Conservation (phyloP, 371 early-diverging fungal species). For the Conidiobolus incongruus region DNA sequence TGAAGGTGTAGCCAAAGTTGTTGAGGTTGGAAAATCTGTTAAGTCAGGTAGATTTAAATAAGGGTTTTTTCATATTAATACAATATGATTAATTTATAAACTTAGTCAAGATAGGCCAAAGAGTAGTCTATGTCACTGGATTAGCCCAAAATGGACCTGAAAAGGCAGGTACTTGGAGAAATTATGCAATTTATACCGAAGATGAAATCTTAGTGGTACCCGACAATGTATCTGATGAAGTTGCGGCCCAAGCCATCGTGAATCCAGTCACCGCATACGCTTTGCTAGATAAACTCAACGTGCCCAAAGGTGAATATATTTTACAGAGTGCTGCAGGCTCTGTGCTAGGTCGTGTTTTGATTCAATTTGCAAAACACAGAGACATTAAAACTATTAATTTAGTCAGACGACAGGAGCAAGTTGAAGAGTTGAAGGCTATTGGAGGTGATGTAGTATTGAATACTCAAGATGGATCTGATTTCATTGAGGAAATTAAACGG, state of each 20-base stretch:
- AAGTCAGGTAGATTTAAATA: neutral
- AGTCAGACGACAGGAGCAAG: neutral
- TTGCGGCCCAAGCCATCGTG: neutral
- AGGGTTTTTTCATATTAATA: neutral
- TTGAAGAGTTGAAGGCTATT: neutral
- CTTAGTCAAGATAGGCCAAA: constrained; percentile 1
- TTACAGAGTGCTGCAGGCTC: neutral
- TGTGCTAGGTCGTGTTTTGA: neutral
- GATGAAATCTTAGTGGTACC: neutral
- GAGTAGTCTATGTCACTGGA: neutral
- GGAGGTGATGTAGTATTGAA: neutral
- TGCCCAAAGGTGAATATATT: neutral
- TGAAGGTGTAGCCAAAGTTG: constrained; percentile 1
- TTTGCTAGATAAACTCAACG: neutral
- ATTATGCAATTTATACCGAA: neutral
- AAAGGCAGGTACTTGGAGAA: neutral
- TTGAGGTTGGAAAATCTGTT: neutral
- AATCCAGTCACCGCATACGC: constrained; percentile 1
- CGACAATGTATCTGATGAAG: constrained; percentile 1
- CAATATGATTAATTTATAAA: neutral
- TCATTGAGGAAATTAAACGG: neutral
- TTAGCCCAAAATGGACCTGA: neutral
- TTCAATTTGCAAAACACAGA: neutral
- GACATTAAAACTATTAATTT: neutral
- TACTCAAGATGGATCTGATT: neutral